Base-by-base conservation (phyloP, 208 protist species). In the Polymyxa betae region DNA sequence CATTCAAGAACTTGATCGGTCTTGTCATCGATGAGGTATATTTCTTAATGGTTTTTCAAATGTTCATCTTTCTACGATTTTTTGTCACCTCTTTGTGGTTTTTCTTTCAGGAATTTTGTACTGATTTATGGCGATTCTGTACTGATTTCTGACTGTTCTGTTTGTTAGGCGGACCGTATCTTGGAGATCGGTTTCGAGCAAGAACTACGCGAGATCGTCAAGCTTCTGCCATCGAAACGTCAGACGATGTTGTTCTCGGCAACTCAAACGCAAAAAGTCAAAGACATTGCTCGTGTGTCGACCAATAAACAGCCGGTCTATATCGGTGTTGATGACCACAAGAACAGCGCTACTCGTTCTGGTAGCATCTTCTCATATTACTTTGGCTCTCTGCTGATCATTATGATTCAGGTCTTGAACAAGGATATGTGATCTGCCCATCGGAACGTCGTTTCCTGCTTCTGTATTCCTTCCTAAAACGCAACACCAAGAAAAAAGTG, bases 211-310 rank as follows among this genome's bases (percentile, higher is more conserved):
- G 97, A 98, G 91, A 99, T 99, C 95, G 95, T 99, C 45, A 96
- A 97, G 68, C 90, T 99, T n/a, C 95, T 99, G 20, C 99, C 98
- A 5, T 94, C 32, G 49, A 60, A 92, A 20, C 96, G 98, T 5
- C 98, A 99, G 93, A 99, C 98, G 0, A 96, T 99, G 90, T 94
- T 99, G 24, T 99, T 99, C 93, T 98, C 97, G 0, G 99, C 98
- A 10, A 99, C 98, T 44, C 98, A 99, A 94, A 99, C 98, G 45
- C 96, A 97, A 38, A 98, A 98, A n/a, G 52, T 99, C 45, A 94
- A 98, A 93, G 97, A 98, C 95, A 94, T 99, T 45, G 95, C 97
- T 5, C 95, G 97, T 45, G 95, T 99, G 16, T 98, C 97, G 0
- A 97, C 99, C 68, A 96, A 97, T 46, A 92, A 94, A 45, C 97